Conservation (phyloP, 2,329 filamentous ascomycete genomes). For the Penicillium sp. region DNA sequence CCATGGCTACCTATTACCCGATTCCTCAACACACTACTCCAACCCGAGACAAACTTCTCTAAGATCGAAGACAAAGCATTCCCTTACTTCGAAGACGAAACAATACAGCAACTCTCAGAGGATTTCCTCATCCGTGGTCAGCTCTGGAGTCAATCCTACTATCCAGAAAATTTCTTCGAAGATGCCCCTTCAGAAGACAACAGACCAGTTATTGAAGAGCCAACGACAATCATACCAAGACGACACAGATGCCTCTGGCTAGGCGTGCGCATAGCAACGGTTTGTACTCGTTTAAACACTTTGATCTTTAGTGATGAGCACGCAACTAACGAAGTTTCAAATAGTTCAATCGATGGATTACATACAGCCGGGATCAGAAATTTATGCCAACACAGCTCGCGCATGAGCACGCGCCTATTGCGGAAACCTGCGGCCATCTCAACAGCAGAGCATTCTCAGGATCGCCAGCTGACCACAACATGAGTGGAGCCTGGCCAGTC, state of each 20-base stretch:
- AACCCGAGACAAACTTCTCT: conserved; percentile 35
- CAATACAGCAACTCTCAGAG: conserved; percentile 55
- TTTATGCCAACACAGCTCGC: conserved; percentile 38
- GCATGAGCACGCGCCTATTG: conserved; percentile 19
- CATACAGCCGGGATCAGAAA: conserved; percentile 31
- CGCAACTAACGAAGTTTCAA: not conserved
- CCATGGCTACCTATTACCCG: conserved; percentile 53
- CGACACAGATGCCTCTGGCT: conserved; percentile 56
- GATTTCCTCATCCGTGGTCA: conserved; percentile 60
- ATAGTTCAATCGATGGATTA: conserved; percentile 45
- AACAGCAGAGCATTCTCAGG: conserved; percentile 3
- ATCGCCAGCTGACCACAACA: conserved; percentile 4
- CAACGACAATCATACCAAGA: conserved; percentile 50
- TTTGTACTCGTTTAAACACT: conserved; percentile 26
- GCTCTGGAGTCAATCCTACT: conserved; percentile 53
- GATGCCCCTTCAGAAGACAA: conserved; percentile 55
- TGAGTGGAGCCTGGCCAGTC: conserved; percentile 1
- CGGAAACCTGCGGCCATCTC: conserved; percentile 17
- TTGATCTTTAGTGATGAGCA: not conserved
- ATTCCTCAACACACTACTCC: conserved; percentile 57
- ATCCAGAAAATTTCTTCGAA: conserved; percentile 54
- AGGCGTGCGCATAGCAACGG: conserved; percentile 44
- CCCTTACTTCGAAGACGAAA: conserved; percentile 41
- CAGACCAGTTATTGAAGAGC: conserved; percentile 53
- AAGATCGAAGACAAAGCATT: conserved; percentile 44